These are phyloP conservation scores for Metarhizium guizhouense DNA, from an alignment of 2,329 filamentous ascomycete species.

Conservation along the genomic window DNA sequence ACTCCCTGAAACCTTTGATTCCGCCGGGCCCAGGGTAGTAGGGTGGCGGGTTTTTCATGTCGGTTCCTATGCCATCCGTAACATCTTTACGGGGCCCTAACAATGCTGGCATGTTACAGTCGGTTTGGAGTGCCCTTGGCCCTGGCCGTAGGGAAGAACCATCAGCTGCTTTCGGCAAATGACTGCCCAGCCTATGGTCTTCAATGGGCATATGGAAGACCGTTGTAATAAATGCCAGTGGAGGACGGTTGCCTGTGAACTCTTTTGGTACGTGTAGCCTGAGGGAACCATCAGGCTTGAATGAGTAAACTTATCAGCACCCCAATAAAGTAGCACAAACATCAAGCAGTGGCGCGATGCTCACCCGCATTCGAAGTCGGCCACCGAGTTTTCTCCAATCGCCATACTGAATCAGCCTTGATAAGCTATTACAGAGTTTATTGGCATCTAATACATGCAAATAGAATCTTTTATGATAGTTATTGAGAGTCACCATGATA, in stretches of 20 bases:
- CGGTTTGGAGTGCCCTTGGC: background rate
- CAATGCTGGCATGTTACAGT: no score
- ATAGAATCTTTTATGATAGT: no score
- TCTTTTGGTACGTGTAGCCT: constrained; percentile 23
- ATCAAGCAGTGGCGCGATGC: no score
- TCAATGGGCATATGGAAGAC: constrained; percentile 24
- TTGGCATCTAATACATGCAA: constrained; percentile 35
- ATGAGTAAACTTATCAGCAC: constrained; percentile 1
- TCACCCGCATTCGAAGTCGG: constrained; percentile 19
- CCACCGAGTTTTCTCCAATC: constrained; percentile 39
- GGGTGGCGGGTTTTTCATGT: no score
- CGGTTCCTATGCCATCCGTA: no score
- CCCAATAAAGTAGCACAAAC: no score
- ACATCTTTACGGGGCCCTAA: no score
- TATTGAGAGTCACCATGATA: no score
- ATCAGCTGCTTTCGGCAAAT: constrained; percentile 23
- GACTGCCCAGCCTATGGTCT: constrained; percentile 30
- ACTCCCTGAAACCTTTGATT: no score
- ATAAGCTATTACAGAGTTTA: constrained; percentile 26
- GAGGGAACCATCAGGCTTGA: constrained; percentile 13
- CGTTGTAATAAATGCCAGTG: constrained; percentile 30
- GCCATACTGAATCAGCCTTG: constrained; percentile 28
- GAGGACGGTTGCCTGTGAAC: constrained; percentile 24
- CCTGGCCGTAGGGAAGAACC: constrained; percentile 9
- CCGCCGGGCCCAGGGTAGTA: no score